Base-by-base conservation (phyloP, 306 rosid genomes). In the Spatholobus suberectus region DNA sequence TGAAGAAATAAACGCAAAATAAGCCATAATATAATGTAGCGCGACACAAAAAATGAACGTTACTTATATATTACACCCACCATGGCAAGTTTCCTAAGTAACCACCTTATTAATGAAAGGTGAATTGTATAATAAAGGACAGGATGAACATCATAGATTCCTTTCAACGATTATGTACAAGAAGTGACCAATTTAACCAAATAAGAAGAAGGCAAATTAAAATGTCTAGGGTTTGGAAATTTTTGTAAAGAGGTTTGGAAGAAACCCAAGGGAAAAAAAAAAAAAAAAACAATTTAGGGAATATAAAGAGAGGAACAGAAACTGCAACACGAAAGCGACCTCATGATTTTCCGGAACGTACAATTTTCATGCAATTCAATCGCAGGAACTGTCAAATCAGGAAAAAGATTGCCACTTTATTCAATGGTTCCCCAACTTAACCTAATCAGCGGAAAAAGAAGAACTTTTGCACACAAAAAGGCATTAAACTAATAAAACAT, bases 291-390 rank as follows among this genome's bases (percentile, higher is more conserved):
- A n/a, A n/a, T n/a, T 1, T 1, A 40, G 40, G 77, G 85, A 24
- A 44, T 77, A 40, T 78, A 66, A 82, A 71, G 74, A 79, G 68
- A 65, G 63, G 66, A 54, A 27, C 78, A 83, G 75, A 87, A 67
- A 79, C 89, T 73, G 89, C 67, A 73, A 82, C 47, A 58, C 74
- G 86, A 85, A 79, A 87, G 85, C 78, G 55, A 61, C 21, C 41
- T 82, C 92, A 74, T 86, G 89, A 81, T 88, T 86, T 89, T 84
- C 82, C 76, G 79, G 86, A 86, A 70, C 75, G 86, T 76, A 77
- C 69, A 6, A 23, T 58, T 80, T 76, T 77, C 73, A 75, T 79
- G 80, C 79, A 70, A 66, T 73, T 78, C 69, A 81, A 57, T 83
- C 35, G 21, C 71, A 71, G 41, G 77, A 85, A 83, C 90, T 81